Conservation (phyloP, 192 early-diverging fungal genomes). For the Lobosporangium transversale region DNA sequence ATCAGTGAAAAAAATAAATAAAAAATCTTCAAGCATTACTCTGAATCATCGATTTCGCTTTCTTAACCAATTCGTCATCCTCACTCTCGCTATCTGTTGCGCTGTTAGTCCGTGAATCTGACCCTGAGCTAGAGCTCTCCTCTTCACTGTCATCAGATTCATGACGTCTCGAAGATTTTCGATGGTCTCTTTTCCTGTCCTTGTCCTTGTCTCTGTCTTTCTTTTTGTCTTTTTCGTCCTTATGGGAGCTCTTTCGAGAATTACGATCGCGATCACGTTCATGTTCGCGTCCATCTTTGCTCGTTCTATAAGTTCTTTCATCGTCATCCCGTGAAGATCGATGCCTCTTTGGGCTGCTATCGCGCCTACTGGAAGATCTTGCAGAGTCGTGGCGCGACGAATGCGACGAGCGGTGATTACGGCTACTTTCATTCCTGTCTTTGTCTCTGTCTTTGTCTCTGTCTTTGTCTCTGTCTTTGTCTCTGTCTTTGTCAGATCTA, state of each 20-base stretch:
- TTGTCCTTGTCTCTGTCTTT: slow-evolving; percentile 16
- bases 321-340: neutral
- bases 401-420: slow-evolving; percentile 8
- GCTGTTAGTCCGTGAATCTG: slow-evolving; percentile 8
- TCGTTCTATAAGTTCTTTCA: neutral
- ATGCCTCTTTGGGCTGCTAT: slow-evolving; percentile 3
- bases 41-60: slow-evolving; percentile 49
- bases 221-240: too few relatives aligned
- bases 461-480: neutral
- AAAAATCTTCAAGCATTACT: too few relatives aligned
- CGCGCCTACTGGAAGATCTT: slow-evolving; percentile 5
- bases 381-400: slow-evolving; percentile 1
- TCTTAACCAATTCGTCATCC: slow-evolving; percentile 44
- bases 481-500: slow-evolving; percentile 6
- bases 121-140: neutral
- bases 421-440: slow-evolving; percentile 1
- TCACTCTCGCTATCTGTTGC: slow-evolving; percentile 23
- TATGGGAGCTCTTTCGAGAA: slow-evolving; percentile 16
- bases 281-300: neutral
- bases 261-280: slow-evolving; percentile 7
- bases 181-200: slow-evolving; percentile 7
- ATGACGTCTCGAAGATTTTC: slow-evolving; percentile 1
- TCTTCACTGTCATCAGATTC: neutral
- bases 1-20: too few relatives aligned
- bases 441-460: slow-evolving; percentile 5